Percentiles rank a stretch among this genome's conserved stretches.
These are phyloP conservation scores for Holtermanniella nyarrowii DNA, from an alignment of 768 basidiomycete species.

Conservation along the genomic window DNA sequence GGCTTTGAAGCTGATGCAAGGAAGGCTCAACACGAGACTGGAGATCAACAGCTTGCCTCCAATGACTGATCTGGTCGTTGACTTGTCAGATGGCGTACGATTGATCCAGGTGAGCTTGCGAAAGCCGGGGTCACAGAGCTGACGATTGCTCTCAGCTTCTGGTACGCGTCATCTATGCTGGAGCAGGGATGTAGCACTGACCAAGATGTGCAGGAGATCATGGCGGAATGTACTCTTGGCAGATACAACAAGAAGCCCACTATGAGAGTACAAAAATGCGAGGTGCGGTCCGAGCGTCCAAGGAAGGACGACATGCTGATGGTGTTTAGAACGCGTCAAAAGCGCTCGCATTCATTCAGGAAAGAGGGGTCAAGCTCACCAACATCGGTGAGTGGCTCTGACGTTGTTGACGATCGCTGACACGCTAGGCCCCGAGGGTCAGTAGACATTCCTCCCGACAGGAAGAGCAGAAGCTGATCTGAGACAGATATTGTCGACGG, in stretches of 20 bases:
- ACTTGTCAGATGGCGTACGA: constrained; percentile 89
- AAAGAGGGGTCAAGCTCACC: constrained; percentile 85
- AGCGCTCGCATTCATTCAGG: constrained; percentile 89
- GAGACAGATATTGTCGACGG: constrained; percentile 87
- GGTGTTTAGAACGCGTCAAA: constrained; percentile 69
- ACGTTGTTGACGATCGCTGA: background rate
- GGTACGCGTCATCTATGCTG: too few species aligned
- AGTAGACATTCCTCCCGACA: constrained; percentile 2
- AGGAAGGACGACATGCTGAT: background rate
- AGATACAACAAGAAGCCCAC: constrained; percentile 80
- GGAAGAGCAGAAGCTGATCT: background rate
- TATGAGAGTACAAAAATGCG: constrained; percentile 92
- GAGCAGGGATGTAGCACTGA: too few species aligned
- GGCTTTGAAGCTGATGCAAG: background rate
- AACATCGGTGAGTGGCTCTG: constrained; percentile 56
- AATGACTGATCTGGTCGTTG: constrained; percentile 78
- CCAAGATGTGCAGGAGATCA: constrained; percentile 97
- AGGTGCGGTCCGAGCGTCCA: constrained; percentile 40
- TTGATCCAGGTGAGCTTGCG: constrained; percentile 72
- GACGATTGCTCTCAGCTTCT: too few species aligned
- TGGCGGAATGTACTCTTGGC: constrained; percentile 82
- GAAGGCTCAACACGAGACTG: constrained; percentile 90
- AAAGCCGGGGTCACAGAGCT: background rate
- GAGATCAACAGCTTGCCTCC: constrained; percentile 73
- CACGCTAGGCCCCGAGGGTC: constrained; percentile 64